Base-by-base conservation (phyloP, 352 stramenopile genomes). In the Globisporangium parvum region DNA sequence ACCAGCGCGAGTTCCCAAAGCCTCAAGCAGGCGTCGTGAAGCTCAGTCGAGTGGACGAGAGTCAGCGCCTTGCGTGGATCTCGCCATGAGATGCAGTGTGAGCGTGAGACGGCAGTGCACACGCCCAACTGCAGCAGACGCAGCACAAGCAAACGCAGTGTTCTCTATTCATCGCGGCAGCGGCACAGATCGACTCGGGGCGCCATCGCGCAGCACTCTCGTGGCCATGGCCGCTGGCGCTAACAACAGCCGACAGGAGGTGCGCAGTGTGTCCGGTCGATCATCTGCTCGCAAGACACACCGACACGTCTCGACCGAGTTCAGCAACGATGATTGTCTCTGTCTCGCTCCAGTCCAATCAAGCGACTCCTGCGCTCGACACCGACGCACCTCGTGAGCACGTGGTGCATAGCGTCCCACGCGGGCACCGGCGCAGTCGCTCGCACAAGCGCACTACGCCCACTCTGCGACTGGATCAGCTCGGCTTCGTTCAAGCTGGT, bases 1-100 rank as follows among this genome's bases (percentile, higher is more conserved):
- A 88, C 55, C 28, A 82, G 39, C 71, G 78, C 14, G 78, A 88
- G 50, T 88, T 88, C 42, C 73, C 78, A 1, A 77, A 75, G 48
- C 78, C 78, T 5, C 65, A 69, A 18, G 44, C 69, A 23, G 78
- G 75, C 6, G 62, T 83, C 9, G 71, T 87, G n/a, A 71, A 60
- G 41, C 51, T 69, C 42, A 62, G 23, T 15, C 48, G 31, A 17
- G 24, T 56, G 10, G 69, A 77, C 2, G 59, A 72, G 39, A 58
- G 62, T 5, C 70, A 85, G 46, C 67, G 75, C 12, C 65, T 78
- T 3, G 75, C 75, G 11, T 88, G 78, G 78, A 74, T 73, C 61
- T 69, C 55, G 1, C 65, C 50, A 42, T 51, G 47, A 53, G 41
- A 6, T 21, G 18, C 9, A 49, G 23, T 11, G 21, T 6, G 15